Evolutionary conservation across 2,329 filamentous ascomycete species (phyloP), one percentile per base, ranked within the genome.

Genomic region (Fusarium sp.): DNA sequence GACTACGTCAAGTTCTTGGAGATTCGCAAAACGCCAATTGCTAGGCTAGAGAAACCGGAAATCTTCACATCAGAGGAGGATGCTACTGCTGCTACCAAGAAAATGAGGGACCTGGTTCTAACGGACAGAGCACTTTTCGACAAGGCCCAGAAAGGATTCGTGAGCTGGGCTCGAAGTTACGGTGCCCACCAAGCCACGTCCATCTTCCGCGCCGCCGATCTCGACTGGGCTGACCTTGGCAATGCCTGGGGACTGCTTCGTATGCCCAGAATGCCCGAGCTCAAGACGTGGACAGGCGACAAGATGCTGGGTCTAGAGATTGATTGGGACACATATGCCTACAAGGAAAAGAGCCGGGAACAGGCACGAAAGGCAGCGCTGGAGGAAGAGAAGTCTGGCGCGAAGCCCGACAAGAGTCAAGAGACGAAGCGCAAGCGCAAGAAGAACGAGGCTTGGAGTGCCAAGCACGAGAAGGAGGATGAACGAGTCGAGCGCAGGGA

Each of bases 221-320:
- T 97, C 14, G 89, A 97, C 73, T 99, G 95, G 95, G 78, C 83
- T 6, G 89, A 93, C 49, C 81, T 95, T 1, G 94, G 88, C 1
- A 82, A 86, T 49, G 90, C 89, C 1, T 99, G 94, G 92, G 95
- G 92, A 2, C 81, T 99, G 1, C 80, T 97, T 3, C 88, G 88
- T 46, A 82, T 98, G 63, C 95, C 95, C 4, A 92, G 90, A 72
- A 99, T 99, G 95, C 94, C 95, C 0, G 95, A 99, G 75, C 78
- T 92, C 49, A 89, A 88, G 69, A 84, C 81, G 1, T 94, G 90
- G 80, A 83, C 86, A 11, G 89, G 89, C 5, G 89, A 92, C 72
- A 82, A 83, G 61, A 83, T 78, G 19, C 77, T 90, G 1, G 86
- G 86, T 2, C 75, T 88, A 3, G 82, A 83, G 2, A 78, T 92